Evolutionary conservation across 2,329 filamentous ascomycete species (phyloP).

Genomic region (Claviceps sp.): DNA sequence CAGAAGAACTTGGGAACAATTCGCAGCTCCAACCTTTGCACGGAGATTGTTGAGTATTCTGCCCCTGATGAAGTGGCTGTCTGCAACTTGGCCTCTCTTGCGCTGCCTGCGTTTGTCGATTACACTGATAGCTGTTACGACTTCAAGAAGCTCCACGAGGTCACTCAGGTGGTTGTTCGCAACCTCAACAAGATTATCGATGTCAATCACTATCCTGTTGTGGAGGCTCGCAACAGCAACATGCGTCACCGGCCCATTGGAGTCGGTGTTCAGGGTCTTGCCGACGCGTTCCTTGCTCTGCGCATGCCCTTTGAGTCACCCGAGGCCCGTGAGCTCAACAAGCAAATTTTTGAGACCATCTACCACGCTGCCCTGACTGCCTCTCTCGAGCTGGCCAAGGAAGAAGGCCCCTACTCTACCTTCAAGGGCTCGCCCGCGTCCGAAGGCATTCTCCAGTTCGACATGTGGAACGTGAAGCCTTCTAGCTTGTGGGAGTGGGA

Average conservation of each 20-base stretch:
- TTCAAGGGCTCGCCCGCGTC: constrained; percentile 92
- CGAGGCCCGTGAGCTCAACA: constrained; percentile 87
- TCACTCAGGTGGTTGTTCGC: constrained; percentile 79
- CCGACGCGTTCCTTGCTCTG: constrained; percentile 93
- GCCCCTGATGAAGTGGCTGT: constrained; percentile 97
- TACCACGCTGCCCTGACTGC: constrained; percentile 91
- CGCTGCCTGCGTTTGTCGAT: constrained; percentile 83
- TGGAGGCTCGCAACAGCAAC: constrained; percentile 89
- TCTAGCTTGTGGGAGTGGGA: constrained; percentile 96
- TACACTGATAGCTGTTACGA: constrained; percentile 75
- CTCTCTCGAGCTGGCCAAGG: constrained; percentile 74
- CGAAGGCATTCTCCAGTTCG: constrained; percentile 90
- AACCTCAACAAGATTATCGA: constrained; percentile 99
- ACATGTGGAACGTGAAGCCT: constrained; percentile 95
- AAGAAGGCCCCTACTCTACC: constrained; percentile 72
- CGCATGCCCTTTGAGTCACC: constrained; percentile 95
- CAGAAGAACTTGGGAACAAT: constrained; percentile 99
- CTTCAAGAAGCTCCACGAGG: constrained; percentile 93
- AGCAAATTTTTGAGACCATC: constrained; percentile 98
- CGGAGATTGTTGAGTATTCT: constrained; percentile 95
- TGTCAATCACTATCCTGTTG: constrained; percentile 95
- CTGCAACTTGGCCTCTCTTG: constrained; percentile 92
- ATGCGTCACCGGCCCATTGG: constrained; percentile 93
- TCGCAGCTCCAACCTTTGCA: constrained; percentile 96
- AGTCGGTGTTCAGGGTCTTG: constrained; percentile 93